Evolutionary conservation across 768 basidiomycete genomes (phyloP).

Genomic region (Amanita rimosa): DNA sequence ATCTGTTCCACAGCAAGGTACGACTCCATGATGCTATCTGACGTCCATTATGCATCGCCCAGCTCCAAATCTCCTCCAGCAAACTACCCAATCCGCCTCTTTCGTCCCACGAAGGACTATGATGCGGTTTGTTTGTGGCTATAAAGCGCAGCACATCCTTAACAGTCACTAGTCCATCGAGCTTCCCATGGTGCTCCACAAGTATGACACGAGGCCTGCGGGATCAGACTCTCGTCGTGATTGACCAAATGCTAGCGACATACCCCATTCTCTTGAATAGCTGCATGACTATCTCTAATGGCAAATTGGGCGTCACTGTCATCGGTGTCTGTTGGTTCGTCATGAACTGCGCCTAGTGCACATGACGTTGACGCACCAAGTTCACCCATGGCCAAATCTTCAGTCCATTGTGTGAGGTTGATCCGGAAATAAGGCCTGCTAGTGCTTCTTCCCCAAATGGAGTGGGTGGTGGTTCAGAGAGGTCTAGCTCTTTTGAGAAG

Average conservation of each 20-base stretch:
- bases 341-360: constrained; percentile 1
- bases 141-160: constrained; percentile 94
- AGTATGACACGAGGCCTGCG: constrained; percentile 90
- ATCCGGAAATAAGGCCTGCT: constrained; percentile 48
- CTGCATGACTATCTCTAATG: constrained; percentile 95
- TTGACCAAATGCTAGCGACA: constrained; percentile 18
- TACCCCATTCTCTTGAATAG: constrained; percentile 97
- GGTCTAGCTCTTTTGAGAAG: constrained; percentile 49
- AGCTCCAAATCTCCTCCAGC: constrained; percentile 51
- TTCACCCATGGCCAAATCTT: constrained; percentile 91
- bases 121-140: constrained; percentile 41
- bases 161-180: constrained; percentile 85
- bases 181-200: constrained; percentile 74
- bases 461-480: constrained; percentile 37
- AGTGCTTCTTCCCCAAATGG: constrained; percentile 49
- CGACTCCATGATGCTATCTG: constrained; percentile 26
- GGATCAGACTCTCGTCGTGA: neutral
- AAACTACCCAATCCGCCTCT: constrained; percentile 55
- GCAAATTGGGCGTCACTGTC: constrained; percentile 84
- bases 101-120: constrained; percentile 47
- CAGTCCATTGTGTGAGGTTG: constrained; percentile 43
- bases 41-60: constrained; percentile 28
- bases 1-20: constrained; percentile 23
- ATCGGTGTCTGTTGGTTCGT: constrained; percentile 65
- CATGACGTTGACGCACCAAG: constrained; percentile 43